Evolutionary conservation across 2,329 filamentous ascomycete genomes (phyloP).

Genomic region (Cladosporium sp.): DNA sequence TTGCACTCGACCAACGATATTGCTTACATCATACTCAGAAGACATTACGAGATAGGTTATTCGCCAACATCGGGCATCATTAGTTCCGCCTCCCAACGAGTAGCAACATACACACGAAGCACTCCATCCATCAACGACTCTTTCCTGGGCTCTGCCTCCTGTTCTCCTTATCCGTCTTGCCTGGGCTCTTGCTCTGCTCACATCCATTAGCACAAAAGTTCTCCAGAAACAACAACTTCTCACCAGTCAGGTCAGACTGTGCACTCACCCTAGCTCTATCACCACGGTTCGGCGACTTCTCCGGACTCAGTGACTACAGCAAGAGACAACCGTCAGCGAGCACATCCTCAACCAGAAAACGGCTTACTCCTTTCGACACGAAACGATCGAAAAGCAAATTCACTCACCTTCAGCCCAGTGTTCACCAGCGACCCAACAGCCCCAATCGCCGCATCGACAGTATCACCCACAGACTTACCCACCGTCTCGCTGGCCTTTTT

Average conservation of each 20-base stretch:
- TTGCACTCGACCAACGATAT: no score
- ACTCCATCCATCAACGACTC: background rate
- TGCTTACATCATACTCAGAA: background rate
- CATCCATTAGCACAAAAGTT: background rate
- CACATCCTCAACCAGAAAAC: background rate
- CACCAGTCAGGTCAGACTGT: background rate
- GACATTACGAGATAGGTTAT: background rate
- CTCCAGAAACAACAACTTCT: background rate
- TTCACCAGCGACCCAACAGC: background rate
- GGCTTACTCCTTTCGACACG: no score
- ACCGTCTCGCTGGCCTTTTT: background rate
- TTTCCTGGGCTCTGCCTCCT: background rate
- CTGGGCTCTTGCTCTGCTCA: conserved; percentile 5
- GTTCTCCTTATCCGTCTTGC: conserved; percentile 6
- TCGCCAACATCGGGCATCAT: background rate
- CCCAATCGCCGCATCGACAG: background rate
- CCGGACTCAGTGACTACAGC: background rate
- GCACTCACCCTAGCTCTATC: background rate
- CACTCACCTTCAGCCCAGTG: background rate
- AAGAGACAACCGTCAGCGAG: background rate
- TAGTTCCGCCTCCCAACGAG: background rate
- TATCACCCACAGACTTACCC: background rate
- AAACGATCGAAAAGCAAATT: background rate
- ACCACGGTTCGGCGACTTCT: background rate
- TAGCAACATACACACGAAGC: background rate